These are phyloP conservation scores for Chlorella ohadii DNA, from an alignment of 139 green algal species.

Conservation along the genomic window DNA sequence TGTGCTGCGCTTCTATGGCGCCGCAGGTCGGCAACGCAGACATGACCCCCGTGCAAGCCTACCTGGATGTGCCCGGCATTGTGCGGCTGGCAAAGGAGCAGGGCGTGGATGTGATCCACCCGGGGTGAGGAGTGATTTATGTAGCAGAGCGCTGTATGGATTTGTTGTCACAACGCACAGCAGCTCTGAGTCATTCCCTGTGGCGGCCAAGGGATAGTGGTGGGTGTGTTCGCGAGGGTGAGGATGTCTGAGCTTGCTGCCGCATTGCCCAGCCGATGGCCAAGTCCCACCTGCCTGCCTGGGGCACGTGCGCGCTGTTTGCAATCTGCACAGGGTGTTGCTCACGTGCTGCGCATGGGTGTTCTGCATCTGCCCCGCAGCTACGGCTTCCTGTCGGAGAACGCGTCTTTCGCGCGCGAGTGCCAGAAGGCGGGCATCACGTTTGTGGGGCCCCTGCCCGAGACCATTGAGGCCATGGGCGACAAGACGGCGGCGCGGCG, in stretches of 20 bases:
- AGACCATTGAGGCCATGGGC: constrained; percentile 91
- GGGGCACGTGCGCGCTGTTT: too few relatives aligned
- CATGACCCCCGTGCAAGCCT: constrained; percentile 82
- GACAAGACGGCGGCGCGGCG: constrained; percentile 87
- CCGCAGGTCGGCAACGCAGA: constrained; percentile 64
- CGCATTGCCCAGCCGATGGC: too few relatives aligned
- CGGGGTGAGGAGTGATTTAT: constrained; percentile 71
- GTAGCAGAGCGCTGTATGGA: too few relatives aligned
- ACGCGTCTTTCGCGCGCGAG: constrained; percentile 83
- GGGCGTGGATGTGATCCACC: constrained; percentile 93
- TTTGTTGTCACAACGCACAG: too few relatives aligned
- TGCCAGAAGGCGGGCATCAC: constrained; percentile 89
- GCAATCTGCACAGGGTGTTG: too few relatives aligned
- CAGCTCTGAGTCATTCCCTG: too few relatives aligned
- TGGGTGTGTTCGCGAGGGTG: too few relatives aligned
- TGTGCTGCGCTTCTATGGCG: too few relatives aligned
- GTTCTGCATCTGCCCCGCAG: constrained; percentile 19
- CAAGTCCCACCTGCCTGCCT: too few relatives aligned
- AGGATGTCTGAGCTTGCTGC: too few relatives aligned
- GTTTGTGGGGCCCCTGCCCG: constrained; percentile 88
- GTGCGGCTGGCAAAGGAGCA: constrained; percentile 82
- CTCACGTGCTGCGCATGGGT: too few relatives aligned
- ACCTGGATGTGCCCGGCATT: constrained; percentile 85
- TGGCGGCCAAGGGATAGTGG: too few relatives aligned
- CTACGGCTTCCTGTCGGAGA: constrained; percentile 92